Conservation (phyloP, 768 basidiomycete species). For the Zangia roseola region DNA sequence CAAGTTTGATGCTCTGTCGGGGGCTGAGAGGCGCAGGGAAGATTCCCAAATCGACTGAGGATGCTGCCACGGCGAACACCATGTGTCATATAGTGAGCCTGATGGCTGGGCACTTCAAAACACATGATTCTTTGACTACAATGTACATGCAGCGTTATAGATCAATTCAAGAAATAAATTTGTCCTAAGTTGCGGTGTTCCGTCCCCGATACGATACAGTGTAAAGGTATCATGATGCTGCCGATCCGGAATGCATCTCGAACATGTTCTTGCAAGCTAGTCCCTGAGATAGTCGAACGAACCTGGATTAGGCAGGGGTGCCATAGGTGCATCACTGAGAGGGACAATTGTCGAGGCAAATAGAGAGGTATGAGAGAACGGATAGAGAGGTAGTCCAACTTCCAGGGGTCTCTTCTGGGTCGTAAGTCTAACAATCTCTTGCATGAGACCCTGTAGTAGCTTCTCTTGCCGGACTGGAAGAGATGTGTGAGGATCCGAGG, state of each 20-base stretch:
- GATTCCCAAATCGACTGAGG: slow-evolving; percentile 21
- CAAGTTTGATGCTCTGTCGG: slow-evolving; percentile 56
- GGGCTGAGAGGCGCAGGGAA: slow-evolving; percentile 48
- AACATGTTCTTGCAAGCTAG: slow-evolving; percentile 1
- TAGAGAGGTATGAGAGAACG: slow-evolving; percentile 68
- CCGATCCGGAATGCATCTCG: slow-evolving; percentile 9
- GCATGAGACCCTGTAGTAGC: slow-evolving; percentile 79
- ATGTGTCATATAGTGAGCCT: not conserved
- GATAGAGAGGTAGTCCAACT: slow-evolving; percentile 78
- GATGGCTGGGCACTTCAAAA: not conserved
- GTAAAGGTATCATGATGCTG: not conserved
- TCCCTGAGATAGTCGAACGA: slow-evolving; percentile 6
- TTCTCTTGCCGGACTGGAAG: slow-evolving; percentile 75
- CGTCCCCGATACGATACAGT: slow-evolving; percentile 11
- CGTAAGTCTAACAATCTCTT: slow-evolving; percentile 81
- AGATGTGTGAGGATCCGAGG: slow-evolving; percentile 5
- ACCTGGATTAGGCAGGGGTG: slow-evolving; percentile 29
- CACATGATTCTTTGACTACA: not conserved
- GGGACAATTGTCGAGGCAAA: slow-evolving; percentile 51
- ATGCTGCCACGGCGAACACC: too few relatives aligned
- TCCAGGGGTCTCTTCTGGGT: slow-evolving; percentile 77
- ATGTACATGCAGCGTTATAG: slow-evolving; percentile 4
- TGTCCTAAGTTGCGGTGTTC: slow-evolving; percentile 1
- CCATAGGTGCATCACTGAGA: slow-evolving; percentile 28
- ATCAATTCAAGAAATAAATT: slow-evolving; percentile 6